Evolutionary conservation across 441 rosid species (phyloP).

Genomic region (Pelargonium hybrid): DNA sequence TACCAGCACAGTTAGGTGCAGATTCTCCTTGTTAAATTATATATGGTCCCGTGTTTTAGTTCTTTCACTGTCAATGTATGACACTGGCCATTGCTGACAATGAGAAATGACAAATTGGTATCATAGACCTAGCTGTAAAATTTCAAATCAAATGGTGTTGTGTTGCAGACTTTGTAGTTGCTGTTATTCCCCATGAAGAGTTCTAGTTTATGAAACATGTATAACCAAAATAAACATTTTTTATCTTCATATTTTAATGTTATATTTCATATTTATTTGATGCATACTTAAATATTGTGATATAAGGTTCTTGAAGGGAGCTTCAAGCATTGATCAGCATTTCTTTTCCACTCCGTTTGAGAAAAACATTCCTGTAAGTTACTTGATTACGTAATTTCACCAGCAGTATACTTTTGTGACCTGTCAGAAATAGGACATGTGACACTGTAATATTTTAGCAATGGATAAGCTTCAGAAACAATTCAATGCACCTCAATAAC

Average conservation of each 20-base stretch:
- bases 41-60: not conserved
- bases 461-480: not conserved
- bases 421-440: not conserved
- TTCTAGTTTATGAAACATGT: not conserved
- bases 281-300: constrained; percentile 7
- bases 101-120: not conserved
- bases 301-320: constrained; percentile 80
- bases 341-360: constrained; percentile 60
- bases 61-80: not conserved
- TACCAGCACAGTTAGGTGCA: not conserved
- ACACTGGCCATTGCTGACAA: not conserved
- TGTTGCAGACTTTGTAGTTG: not conserved
- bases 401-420: not conserved
- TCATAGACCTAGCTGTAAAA: not conserved
- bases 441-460: not conserved
- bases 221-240: not conserved
- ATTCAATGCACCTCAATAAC: not conserved
- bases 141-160: not conserved
- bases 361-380: constrained; percentile 79
- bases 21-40: no score
- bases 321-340: constrained; percentile 81
- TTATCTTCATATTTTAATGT: not conserved
- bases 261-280: not conserved
- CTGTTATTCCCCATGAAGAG: not conserved
- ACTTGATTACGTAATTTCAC: constrained; percentile 3